Evolutionary conservation across 2,329 filamentous ascomycete species (phyloP).

Genomic region (Pseudogymnoascus sp.): DNA sequence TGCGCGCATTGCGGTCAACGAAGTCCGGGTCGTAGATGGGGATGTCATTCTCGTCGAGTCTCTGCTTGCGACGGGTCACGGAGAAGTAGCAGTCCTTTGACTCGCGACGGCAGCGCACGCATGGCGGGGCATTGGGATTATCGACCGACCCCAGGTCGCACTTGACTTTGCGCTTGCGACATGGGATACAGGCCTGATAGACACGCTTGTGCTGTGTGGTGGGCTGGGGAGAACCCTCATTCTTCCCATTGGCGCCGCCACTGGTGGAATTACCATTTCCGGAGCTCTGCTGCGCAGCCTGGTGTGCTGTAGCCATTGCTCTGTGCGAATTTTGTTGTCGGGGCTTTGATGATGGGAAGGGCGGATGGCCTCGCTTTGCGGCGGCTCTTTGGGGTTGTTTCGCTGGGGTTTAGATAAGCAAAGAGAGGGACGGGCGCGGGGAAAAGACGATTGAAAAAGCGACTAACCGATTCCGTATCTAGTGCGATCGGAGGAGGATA

Average conservation of each 20-base stretch:
- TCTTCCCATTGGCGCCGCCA: neutral
- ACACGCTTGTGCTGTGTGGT: conserved; percentile 29
- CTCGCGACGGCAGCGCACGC: conserved; percentile 86
- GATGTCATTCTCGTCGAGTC: conserved; percentile 41
- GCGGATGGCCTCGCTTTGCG: conserved; percentile 4
- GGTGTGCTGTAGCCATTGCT: neutral
- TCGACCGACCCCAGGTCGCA: conserved; percentile 68
- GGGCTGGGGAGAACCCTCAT: conserved; percentile 3
- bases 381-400: neutral
- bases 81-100: conserved; percentile 97
- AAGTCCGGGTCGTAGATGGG: conserved; percentile 50
- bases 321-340: neutral
- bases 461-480: neutral
- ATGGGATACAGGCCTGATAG: conserved; percentile 41
- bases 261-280: neutral
- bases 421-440: neutral
- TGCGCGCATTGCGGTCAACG: conserved; percentile 64
- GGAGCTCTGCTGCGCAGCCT: neutral
- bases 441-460: neutral
- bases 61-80: conserved; percentile 85
- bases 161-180: conserved; percentile 45
- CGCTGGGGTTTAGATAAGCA: neutral
- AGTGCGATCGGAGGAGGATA: neutral
- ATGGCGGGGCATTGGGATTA: conserved; percentile 88
- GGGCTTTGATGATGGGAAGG: neutral